Evolutionary conservation across 176 grass and related monocot species (phyloP).

Genomic region (Avena insularis): DNA sequence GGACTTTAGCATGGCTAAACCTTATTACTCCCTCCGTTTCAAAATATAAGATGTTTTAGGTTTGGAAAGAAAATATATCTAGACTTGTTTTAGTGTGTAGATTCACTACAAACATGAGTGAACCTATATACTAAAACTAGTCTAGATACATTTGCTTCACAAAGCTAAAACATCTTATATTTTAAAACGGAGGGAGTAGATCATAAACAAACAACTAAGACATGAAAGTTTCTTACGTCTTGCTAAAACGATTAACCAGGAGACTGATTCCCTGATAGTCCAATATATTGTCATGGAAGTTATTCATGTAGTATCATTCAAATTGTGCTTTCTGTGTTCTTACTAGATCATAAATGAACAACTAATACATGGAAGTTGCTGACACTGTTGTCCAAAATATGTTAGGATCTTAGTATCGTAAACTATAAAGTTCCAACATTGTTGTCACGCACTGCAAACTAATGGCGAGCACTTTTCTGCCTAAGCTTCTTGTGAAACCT

Average conservation of each 20-base stretch:
- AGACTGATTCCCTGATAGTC: not conserved
- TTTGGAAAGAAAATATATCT: too few relatives aligned
- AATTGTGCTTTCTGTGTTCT: too few relatives aligned
- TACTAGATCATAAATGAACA: not conserved
- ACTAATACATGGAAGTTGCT: not conserved
- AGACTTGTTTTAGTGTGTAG: too few relatives aligned
- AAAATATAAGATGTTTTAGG: too few relatives aligned
- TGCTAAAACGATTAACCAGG: not conserved
- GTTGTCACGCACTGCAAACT: not conserved
- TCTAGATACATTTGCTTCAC: too few relatives aligned
- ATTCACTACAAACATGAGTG: too few relatives aligned
- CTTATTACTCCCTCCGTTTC: not conserved
- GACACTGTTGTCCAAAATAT: not conserved
- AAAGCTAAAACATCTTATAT: too few relatives aligned
- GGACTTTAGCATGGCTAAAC: not conserved
- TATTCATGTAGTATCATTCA: too few relatives aligned
- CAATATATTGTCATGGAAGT: too few relatives aligned
- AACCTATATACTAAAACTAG: too few relatives aligned
- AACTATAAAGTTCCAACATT: not conserved
- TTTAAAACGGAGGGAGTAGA: not conserved
- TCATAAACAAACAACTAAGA: conserved; percentile 15
- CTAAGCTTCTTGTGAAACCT: not conserved
- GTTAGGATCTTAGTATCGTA: not conserved
- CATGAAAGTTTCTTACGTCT: not conserved
- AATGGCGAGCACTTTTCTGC: not conserved